Conservation (phyloP, 2,329 filamentous ascomycete species). For the Claviceps arundinis region DNA sequence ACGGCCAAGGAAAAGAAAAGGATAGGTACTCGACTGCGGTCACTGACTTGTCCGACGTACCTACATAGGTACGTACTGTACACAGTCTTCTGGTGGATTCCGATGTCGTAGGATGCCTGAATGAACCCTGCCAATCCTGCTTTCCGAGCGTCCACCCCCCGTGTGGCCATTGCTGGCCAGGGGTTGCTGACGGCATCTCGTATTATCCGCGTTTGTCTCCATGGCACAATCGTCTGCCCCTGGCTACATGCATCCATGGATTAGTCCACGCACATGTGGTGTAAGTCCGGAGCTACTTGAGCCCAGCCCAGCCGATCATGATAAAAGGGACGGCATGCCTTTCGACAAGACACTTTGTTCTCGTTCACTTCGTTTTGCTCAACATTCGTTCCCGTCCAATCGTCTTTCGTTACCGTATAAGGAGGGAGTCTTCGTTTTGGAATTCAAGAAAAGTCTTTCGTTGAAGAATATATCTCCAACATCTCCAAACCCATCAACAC, state of each 20-base stretch:
- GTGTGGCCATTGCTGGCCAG: constrained; percentile 2
- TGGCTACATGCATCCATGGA: not conserved
- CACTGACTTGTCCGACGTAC: not conserved
- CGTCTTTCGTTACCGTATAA: constrained; percentile 4
- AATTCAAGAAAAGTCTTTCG: not conserved
- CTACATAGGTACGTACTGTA: not conserved
- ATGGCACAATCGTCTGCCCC: not conserved
- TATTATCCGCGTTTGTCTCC: constrained; percentile 4
- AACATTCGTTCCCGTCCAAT: not conserved
- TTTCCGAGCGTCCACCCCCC: not conserved
- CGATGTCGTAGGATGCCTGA: not conserved
- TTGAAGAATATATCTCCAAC: not conserved
- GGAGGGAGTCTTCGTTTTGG: not conserved
- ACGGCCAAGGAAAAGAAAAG: not conserved
- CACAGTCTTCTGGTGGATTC: constrained; percentile 1
- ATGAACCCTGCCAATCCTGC: not conserved
- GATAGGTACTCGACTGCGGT: not conserved
- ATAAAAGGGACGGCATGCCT: constrained; percentile 1
- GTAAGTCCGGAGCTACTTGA: not conserved
- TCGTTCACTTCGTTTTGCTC: not conserved
- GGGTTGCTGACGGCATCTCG: constrained; percentile 8
- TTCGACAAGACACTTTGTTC: not conserved
- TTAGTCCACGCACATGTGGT: not conserved
- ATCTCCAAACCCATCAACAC: constrained; percentile 9
- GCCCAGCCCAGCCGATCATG: not conserved